Percentiles rank a stretch among this genome's conserved stretches.
phyloP scores from a whole-genome alignment of 202 grass and related monocot genomes.

The Zizania palustris region DNA sequence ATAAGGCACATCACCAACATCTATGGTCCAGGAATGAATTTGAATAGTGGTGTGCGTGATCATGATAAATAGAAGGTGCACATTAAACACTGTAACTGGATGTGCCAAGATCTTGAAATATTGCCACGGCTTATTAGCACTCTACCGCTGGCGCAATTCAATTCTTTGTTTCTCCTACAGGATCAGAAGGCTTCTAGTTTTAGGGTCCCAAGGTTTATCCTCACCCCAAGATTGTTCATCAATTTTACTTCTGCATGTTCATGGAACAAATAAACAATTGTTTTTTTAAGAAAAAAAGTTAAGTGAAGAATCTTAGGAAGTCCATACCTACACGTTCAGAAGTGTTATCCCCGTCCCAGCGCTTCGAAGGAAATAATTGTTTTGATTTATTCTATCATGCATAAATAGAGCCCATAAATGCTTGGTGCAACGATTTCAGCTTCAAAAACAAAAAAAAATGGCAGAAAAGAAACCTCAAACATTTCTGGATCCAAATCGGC shows the following conservation, averaged over 20 bases:
- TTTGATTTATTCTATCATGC: conserved; percentile 64
- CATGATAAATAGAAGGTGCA: neutral
- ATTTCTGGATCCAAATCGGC: conserved; percentile 68
- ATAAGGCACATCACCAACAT: neutral
- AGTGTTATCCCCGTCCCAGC: conserved; percentile 95
- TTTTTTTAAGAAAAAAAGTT: neutral
- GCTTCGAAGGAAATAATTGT: conserved; percentile 90
- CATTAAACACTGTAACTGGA: neutral
- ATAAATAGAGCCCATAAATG: conserved; percentile 40
- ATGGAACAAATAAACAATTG: neutral
- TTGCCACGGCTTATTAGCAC: conserved; percentile 1
- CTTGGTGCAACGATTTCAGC: conserved; percentile 7
- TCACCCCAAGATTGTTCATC: neutral
- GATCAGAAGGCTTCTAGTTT: conserved; percentile 2
- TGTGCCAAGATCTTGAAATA: conserved; percentile 1
- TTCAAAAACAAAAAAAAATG: conserved; percentile 22
- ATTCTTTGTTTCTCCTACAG: conserved; percentile 3
- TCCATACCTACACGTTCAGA: conserved; percentile 85
- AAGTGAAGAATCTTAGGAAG: conserved; percentile 29
- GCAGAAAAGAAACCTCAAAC: conserved; percentile 69
- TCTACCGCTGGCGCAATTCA: neutral
- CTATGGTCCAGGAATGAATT: neutral
- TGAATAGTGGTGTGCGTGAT: neutral
- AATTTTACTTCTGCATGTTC: conserved; percentile 20
- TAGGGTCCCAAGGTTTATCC: neutral